Base-by-base conservation (phyloP, 257 asterid species). In the Asclepias syriaca region DNA sequence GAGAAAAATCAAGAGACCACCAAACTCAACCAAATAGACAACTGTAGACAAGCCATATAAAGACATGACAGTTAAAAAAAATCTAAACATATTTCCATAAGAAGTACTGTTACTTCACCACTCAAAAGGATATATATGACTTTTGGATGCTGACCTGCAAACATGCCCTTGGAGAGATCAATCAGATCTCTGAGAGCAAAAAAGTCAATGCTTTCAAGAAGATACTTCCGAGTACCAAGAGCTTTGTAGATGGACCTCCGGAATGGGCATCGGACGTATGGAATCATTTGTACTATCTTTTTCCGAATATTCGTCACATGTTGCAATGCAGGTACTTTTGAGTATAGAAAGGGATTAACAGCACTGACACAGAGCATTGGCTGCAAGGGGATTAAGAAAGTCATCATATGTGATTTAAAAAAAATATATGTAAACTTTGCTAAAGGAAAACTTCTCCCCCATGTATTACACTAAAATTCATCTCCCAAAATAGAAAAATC, bases 301-400 rank as follows among this genome's bases (percentile, higher is more conserved):
- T 79, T 89, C 81, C 99, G 81, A 66, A 90, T 78, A 86, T 86
- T 85, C 43, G 96, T 96, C 66, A 94, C 97, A 77, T 91, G 95
- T 81, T 94, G 97, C 65, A 94, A 77, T 48, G 97, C 85, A 60
- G 97, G 95, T 65, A 94, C 97, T 79, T 85, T 94, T 18, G 95
- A 79, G 77, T 88, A 91, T 66, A 94, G 87, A 72, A 79, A 84
- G 19, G 99, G 99, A 65, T 92, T 94, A 65, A 94, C 93, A 46
- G 97, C 99, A 87, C 99, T 83, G 77, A 89, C 99, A 81, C 97
- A 94, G 45, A 94, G 95, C 99, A 94, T 94, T 78, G 99, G 99
- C 99, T 94, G 95, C 87, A 85, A 78, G 72, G 80, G 45, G 69
- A 61, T 39, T 72, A 70, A 75, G 48, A 22, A 49, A 32, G 27